A percentile compares a stretch with the other conserved stretches of the same genome.
These are phyloP conservation scores for Zymoseptoria crescenta DNA, from an alignment of 2,329 filamentous ascomycete species.

Conservation along the genomic window DNA sequence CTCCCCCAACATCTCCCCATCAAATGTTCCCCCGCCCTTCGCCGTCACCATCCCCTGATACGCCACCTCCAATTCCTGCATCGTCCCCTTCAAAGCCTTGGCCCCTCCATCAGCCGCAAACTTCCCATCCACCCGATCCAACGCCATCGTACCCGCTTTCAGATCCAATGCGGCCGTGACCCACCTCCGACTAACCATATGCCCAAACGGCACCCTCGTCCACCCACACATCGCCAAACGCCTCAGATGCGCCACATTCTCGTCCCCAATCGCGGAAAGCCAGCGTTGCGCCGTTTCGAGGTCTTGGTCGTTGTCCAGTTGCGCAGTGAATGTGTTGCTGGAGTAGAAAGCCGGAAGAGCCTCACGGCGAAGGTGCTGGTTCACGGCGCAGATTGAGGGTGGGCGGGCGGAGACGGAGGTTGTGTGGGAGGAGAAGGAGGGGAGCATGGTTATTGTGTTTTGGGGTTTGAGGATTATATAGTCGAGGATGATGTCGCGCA, in stretches of 20 bases:
- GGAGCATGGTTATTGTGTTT: slow-evolving; percentile 19
- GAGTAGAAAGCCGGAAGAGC: slow-evolving; percentile 20
- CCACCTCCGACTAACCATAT: slow-evolving; percentile 18
- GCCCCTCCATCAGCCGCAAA: not conserved
- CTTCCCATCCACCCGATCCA: not conserved
- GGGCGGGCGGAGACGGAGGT: slow-evolving; percentile 15
- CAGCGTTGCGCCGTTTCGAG: slow-evolving; percentile 15
- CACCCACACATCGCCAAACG: slow-evolving; percentile 17
- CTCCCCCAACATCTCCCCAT: slow-evolving; percentile 8
- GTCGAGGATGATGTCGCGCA: slow-evolving; percentile 20
- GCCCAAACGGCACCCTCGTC: slow-evolving; percentile 18
- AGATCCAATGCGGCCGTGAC: slow-evolving; percentile 17
- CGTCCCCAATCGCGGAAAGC: slow-evolving; percentile 16
- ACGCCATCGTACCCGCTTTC: slow-evolving; percentile 10
- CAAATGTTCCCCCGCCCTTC: slow-evolving; percentile 9
- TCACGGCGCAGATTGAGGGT: slow-evolving; percentile 16
- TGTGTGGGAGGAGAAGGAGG: slow-evolving; percentile 11
- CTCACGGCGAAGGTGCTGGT: slow-evolving; percentile 17
- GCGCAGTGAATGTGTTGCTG: slow-evolving; percentile 19
- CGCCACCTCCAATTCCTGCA: slow-evolving; percentile 12
- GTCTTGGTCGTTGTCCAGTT: slow-evolving; percentile 15
- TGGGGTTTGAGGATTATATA: slow-evolving; percentile 15
- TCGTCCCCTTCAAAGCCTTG: not conserved
- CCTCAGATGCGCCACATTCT: slow-evolving; percentile 14
- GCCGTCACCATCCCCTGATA: slow-evolving; percentile 8